A percentile compares a stretch with the other conserved stretches of the same genome.
These are phyloP conservation scores for Ophiostoma triangulosporum DNA, from an alignment of 2,329 filamentous ascomycete genomes.

Conservation along the genomic window DNA sequence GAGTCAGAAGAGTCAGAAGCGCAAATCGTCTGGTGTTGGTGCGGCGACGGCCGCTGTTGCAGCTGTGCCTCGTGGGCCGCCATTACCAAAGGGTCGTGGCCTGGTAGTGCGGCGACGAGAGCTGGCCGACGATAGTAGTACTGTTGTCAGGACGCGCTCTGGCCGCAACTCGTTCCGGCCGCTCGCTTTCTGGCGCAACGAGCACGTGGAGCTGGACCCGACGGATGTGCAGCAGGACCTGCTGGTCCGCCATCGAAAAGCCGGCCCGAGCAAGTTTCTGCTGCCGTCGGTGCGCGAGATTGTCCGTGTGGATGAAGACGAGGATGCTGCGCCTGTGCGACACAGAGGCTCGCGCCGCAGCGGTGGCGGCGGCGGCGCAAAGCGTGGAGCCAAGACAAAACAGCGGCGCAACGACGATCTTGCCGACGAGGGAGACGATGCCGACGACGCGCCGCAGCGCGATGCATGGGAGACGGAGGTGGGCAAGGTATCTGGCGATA, in stretches of 20 bases:
- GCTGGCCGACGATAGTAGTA: slow-evolving; percentile 24
- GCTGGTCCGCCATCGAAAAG: slow-evolving; percentile 18
- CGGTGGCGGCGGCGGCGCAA: slow-evolving; percentile 16
- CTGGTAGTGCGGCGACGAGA: slow-evolving; percentile 38
- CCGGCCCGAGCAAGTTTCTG: slow-evolving; percentile 33
- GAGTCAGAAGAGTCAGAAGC: slow-evolving; percentile 17
- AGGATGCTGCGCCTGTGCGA: slow-evolving; percentile 27
- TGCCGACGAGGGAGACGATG: slow-evolving; percentile 21
- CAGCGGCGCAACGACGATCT: background rate
- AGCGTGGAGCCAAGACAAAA: slow-evolving; percentile 5
- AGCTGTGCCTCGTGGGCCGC: slow-evolving; percentile 37
- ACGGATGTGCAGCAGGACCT: slow-evolving; percentile 38
- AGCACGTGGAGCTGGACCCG: slow-evolving; percentile 57
- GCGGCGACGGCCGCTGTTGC: slow-evolving; percentile 33
- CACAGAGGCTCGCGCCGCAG: slow-evolving; percentile 10
- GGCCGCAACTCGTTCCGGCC: slow-evolving; percentile 69
- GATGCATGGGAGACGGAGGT: slow-evolving; percentile 61
- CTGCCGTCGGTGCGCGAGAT: slow-evolving; percentile 63
- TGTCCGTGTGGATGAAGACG: slow-evolving; percentile 58
- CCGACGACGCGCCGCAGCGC: slow-evolving; percentile 32
- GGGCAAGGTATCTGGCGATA: slow-evolving; percentile 49
- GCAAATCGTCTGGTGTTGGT: slow-evolving; percentile 28
- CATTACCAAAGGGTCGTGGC: slow-evolving; percentile 40
- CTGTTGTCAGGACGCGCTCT: slow-evolving; percentile 50
- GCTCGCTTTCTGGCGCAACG: slow-evolving; percentile 75